Base-by-base conservation (phyloP, 176 grass and related monocot genomes). In the Elaeis guineensis region DNA sequence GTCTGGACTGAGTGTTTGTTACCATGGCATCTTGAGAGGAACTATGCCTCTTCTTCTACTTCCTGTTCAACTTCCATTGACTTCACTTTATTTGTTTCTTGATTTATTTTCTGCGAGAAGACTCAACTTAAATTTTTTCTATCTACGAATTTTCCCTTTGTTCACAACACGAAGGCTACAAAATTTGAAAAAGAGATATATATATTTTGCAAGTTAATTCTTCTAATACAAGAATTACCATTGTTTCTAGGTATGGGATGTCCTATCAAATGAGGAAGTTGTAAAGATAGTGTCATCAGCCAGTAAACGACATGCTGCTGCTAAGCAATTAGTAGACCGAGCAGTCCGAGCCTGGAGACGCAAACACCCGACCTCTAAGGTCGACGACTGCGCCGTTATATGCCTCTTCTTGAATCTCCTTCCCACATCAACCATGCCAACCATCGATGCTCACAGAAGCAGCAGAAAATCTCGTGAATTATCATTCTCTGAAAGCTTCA, bases 191-290 rank as follows among this genome's bases (percentile, higher is more conserved):
- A 30, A 6, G 28, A 6, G 5, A 30, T 30, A 30, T 23, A 23
- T 23, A 23, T 39, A 39, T 39, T 11, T 12, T 39, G 8, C 35
- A 39, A 2, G 35, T 2, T 12, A 39, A 11, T 39, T 39, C 35
- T 7, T 39, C 35, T 12, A 12, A 39, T 39, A 11, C 35, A 39
- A 12, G 35, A 11, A 39, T 39, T 39, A 11, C 35, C 0, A 12
- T 39, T 39, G 52, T 64, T 21, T 69, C 64, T 22, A 95, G 90
- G 64, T 95, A 26, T 95, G 90, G 90, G 90, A 95, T 77, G 86
- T 89, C 8, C 78, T 95, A 52, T 84, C 90, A 3, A 95, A 95
- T 64, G 70, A 86, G 69, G 77, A 95, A 62, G 79, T 86, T 14
- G 22, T 81, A 21, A 86, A 81, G 69, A 79, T 86, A 6, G 80